A percentile compares a stretch with the other conserved stretches of the same genome.
phyloP scores from a whole-genome alignment of 2,329 filamentous ascomycete genomes.

The Aspergillus flavus region DNA sequence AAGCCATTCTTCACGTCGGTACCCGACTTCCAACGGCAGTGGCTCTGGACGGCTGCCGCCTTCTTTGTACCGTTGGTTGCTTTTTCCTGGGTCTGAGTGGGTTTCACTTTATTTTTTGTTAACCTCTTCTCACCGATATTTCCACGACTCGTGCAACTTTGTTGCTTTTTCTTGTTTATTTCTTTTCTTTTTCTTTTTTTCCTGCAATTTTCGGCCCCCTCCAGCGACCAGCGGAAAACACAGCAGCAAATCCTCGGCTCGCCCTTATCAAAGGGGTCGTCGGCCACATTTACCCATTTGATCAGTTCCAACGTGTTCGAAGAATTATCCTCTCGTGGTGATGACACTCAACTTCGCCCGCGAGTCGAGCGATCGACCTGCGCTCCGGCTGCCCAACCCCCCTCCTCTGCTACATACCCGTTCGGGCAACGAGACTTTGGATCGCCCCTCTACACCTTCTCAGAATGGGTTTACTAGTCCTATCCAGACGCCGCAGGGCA shows the following conservation, averaged over 20 bases:
- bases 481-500: conserved; percentile 52
- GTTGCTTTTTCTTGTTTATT: conserved; percentile 14
- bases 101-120: not conserved
- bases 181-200: conserved; percentile 1
- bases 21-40: conserved; percentile 7
- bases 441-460: conserved; percentile 49
- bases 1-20: conserved; percentile 16
- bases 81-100: conserved; percentile 5
- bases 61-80: conserved; percentile 7
- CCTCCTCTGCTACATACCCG: conserved; percentile 53
- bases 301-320: conserved; percentile 1
- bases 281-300: not conserved
- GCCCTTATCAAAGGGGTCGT: conserved; percentile 13
- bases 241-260: conserved; percentile 5
- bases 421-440: conserved; percentile 50
- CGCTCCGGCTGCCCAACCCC: conserved; percentile 46
- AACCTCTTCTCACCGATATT: conserved; percentile 4
- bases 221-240: not conserved
- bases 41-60: not conserved
- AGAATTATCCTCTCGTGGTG: conserved; percentile 14
- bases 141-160: conserved; percentile 1
- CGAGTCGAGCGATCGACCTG: conserved; percentile 36
- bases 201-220: conserved; percentile 2
- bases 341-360: conserved; percentile 41
- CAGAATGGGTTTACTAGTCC: conserved; percentile 52